Conservation (phyloP, 305 asterid genomes). For the Petunia hybrid region DNA sequence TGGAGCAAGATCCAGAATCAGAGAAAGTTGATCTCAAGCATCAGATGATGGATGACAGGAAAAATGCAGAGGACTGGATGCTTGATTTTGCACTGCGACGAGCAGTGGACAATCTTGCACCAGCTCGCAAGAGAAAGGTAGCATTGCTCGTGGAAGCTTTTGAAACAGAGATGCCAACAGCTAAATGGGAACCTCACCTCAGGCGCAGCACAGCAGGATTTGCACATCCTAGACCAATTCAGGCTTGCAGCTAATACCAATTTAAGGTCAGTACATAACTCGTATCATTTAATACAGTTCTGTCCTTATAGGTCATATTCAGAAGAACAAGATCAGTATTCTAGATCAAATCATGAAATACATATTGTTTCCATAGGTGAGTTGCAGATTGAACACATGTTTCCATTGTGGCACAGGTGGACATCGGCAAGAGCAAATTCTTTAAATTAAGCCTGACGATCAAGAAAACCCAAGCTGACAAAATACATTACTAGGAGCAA, state of each 20-base stretch:
- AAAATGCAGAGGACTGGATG: constrained; percentile 89
- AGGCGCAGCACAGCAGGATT: constrained; percentile 48
- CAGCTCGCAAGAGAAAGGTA: constrained; percentile 81
- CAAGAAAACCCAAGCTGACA: background rate
- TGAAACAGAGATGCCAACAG: constrained; percentile 72
- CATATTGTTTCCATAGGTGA: background rate
- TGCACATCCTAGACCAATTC: constrained; percentile 52
- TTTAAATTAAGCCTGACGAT: background rate
- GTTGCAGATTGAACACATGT: background rate
- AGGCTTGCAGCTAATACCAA: constrained; percentile 67
- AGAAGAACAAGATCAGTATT: background rate
- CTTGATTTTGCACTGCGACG: constrained; percentile 82
- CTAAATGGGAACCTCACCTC: constrained; percentile 52
- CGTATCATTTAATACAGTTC: background rate
- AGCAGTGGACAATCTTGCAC: constrained; percentile 71
- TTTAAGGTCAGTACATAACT: constrained; percentile 43
- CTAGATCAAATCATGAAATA: background rate
- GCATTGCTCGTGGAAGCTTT: constrained; percentile 87
- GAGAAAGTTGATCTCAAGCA: constrained; percentile 88
- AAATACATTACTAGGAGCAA: background rate
- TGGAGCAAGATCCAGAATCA: constrained; percentile 67
- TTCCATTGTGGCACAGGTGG: constrained; percentile 18
- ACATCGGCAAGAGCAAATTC: background rate
- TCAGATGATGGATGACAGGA: constrained; percentile 73
- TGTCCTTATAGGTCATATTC: background rate